Evolutionary conservation across 2,329 filamentous ascomycete species (phyloP), one percentile per base, ranked within the genome.

Genomic region (Sporothrix dimorphospora): DNA sequence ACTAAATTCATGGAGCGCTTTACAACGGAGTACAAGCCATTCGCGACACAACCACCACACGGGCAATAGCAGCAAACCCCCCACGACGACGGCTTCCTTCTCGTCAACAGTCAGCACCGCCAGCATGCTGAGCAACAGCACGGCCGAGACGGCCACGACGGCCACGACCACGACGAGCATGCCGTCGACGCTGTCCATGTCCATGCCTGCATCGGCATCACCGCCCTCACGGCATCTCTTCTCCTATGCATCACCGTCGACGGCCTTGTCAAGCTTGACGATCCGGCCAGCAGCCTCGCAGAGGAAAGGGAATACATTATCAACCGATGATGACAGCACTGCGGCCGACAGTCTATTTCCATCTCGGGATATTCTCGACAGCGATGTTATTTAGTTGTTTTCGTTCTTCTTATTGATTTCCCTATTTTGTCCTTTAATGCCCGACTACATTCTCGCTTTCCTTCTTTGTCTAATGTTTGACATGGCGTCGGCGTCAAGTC

Each of bases 41-140:
- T n/a, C 42, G 6, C 38, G 40, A 6, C 42, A 67, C 16, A 34
- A 19, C n/a, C 21, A 34, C 1, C 30, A 69, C n/a, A 3, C 24
- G 1, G 38, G 14, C 4, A n/a, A n/a, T 12, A 21, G 40, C 2
- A 34, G 16, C 7, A 40, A 40, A 4, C 16, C 24, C 1, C 24
- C 42, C 0, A 51, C 63, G 14, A 42, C 53, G 1, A 68, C 72
- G 4, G 40, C 72, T 3, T 72, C 72, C 5, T 51, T 72, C 8
- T 71, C 69, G 19, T 71, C 68, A 1, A 72, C 69, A 1, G 49
- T 68, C 11, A 72, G 72, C 19, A 66, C 68, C 0, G 27, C 68
- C 30, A 72, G 68, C 53, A 63, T 71, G 24, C 51, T 70, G 1
- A 71, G 68, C 61, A 71, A 53, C 61, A 68, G 72, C 49, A 72